Evolutionary conservation across 805 yeast genomes (phyloP), one percentile per base, ranked within the genome.

Genomic region (Lipomyces mesembrius): DNA sequence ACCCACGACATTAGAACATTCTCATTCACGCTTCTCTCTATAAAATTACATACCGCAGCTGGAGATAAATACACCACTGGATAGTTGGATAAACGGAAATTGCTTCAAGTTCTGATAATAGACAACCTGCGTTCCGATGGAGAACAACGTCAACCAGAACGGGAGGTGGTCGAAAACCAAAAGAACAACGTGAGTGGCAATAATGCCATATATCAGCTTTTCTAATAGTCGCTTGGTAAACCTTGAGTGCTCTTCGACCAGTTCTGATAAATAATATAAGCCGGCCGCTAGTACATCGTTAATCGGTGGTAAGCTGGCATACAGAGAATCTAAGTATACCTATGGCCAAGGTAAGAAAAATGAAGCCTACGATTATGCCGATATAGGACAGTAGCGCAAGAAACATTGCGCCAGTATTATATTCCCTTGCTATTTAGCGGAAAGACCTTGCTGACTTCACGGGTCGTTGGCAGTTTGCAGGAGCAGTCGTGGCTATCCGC

Each of bases 201-300:
- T 83, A n/a, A 91, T 85, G 1, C 80, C 79, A 75, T 86, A 86
- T 43, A 93, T 92, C 61, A 87, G 76, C 70, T 87, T 82, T 57
- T 81, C 82, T 51, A 95, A 80, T 63, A 92, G 82, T 65, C 91
- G 79, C 73, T 86, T 89, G 11, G 98, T 91, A 59, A 92, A 87
- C 70, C 90, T 95, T 0, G 96, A 85, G 77, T 95, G 94, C 74
- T 93, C 98, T 76, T 95, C 99, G 17, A 95, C 96, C 39, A 92
- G 79, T 76, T 95, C 99, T 8, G 97, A 90, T 51, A 94, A 82
- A 74, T 92, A 93, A 81, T 92, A 95, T 43, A 95, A 81, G 0
- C 97, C 98, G 1, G 97, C 90, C 0, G 98, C 98, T 88, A 25
- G 0, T 22, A 3, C 17, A 8, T 25, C 63, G 12, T n/a, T 20